Evolutionary conservation across 2,329 filamentous ascomycete species (phyloP).

Genomic region (Talaromyces sp.): DNA sequence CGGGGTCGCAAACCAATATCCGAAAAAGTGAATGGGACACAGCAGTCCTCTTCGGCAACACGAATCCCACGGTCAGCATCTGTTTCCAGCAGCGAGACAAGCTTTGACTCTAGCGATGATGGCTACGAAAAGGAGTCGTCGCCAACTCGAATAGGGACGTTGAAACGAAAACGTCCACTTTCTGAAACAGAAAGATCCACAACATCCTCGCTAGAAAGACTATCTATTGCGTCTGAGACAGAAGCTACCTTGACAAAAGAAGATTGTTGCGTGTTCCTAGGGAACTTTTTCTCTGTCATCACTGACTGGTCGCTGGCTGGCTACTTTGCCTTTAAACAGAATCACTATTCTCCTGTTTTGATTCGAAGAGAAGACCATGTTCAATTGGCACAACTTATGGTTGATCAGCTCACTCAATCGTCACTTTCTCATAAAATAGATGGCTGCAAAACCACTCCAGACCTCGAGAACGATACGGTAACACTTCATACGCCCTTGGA

Average conservation of each 20-base stretch:
- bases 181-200: constrained; percentile 27
- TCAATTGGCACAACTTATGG: constrained; percentile 35
- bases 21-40: background rate
- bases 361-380: constrained; percentile 30
- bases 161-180: constrained; percentile 31
- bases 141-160: constrained; percentile 14
- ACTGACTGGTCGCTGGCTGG: constrained; percentile 36
- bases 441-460: constrained; percentile 20
- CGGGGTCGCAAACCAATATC: constrained; percentile 2
- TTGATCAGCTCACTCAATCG: constrained; percentile 41
- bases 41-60: background rate
- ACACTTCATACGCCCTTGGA: constrained; percentile 22
- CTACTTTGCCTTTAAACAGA: constrained; percentile 32
- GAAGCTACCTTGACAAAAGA: constrained; percentile 15
- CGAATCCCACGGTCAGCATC: constrained; percentile 15
- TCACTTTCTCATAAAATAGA: constrained; percentile 34
- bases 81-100: constrained; percentile 24
- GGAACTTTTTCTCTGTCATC: constrained; percentile 33
- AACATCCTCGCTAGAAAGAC: constrained; percentile 24
- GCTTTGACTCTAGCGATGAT: constrained; percentile 14
- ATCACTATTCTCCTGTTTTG: constrained; percentile 26
- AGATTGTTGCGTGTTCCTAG: constrained; percentile 32
- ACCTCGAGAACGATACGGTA: constrained; percentile 21
- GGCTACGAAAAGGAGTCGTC: constrained; percentile 17
- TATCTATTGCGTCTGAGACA: constrained; percentile 16